Evolutionary conservation across 306 rosid species (phyloP).

Genomic region (Arachis hypogaea): DNA sequence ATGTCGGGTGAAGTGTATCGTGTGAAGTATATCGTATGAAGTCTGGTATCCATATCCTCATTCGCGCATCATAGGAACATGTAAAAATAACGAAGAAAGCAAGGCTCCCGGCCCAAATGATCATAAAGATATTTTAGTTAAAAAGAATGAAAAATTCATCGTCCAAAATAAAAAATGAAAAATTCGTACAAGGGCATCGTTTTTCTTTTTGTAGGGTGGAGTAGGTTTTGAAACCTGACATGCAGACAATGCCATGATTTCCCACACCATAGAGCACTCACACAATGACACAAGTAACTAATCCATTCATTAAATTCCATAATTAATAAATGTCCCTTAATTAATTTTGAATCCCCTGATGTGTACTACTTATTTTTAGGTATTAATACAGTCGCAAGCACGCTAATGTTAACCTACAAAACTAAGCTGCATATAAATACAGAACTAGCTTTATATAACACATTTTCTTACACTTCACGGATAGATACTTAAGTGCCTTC

Average conservation of each 20-base stretch:
- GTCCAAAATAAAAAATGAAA: too few species aligned
- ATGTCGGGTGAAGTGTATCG: too few species aligned
- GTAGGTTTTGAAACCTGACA: constrained; percentile 7
- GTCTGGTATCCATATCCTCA: too few species aligned
- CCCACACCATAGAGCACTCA: constrained; percentile 6
- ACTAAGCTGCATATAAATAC: not conserved
- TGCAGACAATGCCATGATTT: constrained; percentile 8
- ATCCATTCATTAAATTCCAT: constrained; percentile 36
- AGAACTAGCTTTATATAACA: not conserved
- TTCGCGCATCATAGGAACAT: too few species aligned
- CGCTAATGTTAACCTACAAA: not conserved
- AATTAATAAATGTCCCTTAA: not conserved
- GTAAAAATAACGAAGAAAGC: too few species aligned
- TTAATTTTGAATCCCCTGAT: not conserved
- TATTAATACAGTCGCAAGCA: not conserved
- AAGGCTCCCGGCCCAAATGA: too few species aligned
- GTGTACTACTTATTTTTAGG: not conserved
- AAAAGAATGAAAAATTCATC: too few species aligned
- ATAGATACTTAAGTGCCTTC: not conserved
- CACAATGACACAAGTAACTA: constrained; percentile 24
- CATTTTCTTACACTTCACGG: not conserved
- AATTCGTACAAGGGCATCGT: too few species aligned
- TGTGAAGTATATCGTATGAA: too few species aligned
- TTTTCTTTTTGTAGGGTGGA: constrained; percentile 5
- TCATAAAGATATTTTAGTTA: too few species aligned